phyloP scores from a whole-genome alignment of 2,329 filamentous ascomycete species.

The Harringtonia aguacate region DNA sequence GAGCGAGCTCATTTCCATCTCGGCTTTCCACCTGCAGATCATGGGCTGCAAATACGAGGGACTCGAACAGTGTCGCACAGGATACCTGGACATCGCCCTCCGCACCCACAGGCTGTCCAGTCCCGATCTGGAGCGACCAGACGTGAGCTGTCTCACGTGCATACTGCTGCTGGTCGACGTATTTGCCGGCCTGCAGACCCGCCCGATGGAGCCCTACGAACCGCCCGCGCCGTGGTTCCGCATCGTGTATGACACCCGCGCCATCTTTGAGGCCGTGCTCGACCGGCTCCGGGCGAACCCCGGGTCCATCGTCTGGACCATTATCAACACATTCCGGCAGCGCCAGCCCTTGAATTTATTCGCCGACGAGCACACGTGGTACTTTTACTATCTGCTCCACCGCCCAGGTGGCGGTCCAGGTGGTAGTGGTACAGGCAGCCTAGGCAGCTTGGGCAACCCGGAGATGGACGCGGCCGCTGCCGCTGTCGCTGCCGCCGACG shows the following conservation, averaged over 20 bases:
- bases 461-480: neutral
- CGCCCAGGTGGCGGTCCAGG: too few relatives aligned
- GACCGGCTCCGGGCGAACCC: neutral
- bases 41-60: slow-evolving; percentile 6
- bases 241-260: slow-evolving; percentile 13
- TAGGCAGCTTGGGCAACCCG: too few relatives aligned
- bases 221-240: slow-evolving; percentile 16
- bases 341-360: too few relatives aligned
- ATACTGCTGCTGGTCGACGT: neutral
- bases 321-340: neutral
- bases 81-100: neutral
- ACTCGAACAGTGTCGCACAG: neutral
- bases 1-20: slow-evolving; percentile 14
- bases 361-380: too few relatives aligned
- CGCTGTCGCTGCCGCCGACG: neutral
- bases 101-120: neutral
- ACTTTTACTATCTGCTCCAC: too few relatives aligned
- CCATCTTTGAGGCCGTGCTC: slow-evolving; percentile 8
- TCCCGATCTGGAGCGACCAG: neutral
- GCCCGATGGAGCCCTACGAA: slow-evolving; percentile 12
- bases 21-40: slow-evolving; percentile 11
- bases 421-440: too few relatives aligned
- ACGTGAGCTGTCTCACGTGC: neutral
- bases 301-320: neutral
- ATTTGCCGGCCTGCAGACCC: slow-evolving; percentile 7